Percentiles rank a stretch among this genome's conserved stretches.
These are phyloP conservation scores for Lindgomyces ingoldianus DNA, from an alignment of 495 filamentous ascomycete genomes.

Conservation along the genomic window DNA sequence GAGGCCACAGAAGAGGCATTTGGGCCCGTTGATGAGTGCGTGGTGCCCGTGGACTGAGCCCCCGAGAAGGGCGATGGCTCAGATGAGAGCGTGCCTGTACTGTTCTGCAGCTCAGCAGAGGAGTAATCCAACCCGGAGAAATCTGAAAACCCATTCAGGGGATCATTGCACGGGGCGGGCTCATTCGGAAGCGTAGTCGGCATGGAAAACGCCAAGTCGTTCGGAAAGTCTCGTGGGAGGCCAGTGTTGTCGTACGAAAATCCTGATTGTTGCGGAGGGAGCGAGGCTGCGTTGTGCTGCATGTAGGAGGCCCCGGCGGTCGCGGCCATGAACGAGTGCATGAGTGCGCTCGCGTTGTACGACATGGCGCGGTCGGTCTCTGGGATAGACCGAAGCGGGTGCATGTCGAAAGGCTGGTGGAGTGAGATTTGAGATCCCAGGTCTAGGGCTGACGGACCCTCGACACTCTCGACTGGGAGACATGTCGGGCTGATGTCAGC, in stretches of 20 bases:
- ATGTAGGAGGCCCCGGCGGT: slow-evolving; percentile 25
- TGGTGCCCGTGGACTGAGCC: slow-evolving; percentile 26
- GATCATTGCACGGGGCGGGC: slow-evolving; percentile 11
- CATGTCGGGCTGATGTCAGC: slow-evolving; percentile 36
- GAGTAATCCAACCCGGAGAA: slow-evolving; percentile 23
- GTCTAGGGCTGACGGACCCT: slow-evolving; percentile 30
- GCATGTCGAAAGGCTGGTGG: slow-evolving; percentile 34
- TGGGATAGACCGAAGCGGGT: slow-evolving; percentile 35
- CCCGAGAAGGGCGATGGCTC: slow-evolving; percentile 38
- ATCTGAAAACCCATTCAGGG: slow-evolving; percentile 8
- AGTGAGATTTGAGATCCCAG: slow-evolving; percentile 32
- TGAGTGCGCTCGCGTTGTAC: slow-evolving; percentile 28
- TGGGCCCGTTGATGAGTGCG: slow-evolving; percentile 28
- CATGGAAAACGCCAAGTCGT: slow-evolving; percentile 23
- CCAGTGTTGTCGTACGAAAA: slow-evolving; percentile 27
- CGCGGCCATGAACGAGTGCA: slow-evolving; percentile 35
- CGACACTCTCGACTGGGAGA: slow-evolving; percentile 35
- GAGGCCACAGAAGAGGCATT: slow-evolving; percentile 32
- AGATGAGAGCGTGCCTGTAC: slow-evolving; percentile 28
- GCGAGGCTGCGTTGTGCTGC: slow-evolving; percentile 14
- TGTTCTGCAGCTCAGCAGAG: slow-evolving; percentile 25
- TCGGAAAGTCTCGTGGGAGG: slow-evolving; percentile 18
- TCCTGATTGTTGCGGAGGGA: slow-evolving; percentile 14
- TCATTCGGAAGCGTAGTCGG: slow-evolving; percentile 17
- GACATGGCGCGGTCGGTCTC: slow-evolving; percentile 26